These are phyloP conservation scores for Fusarium ramigenum DNA, from an alignment of 2,329 filamentous ascomycete species.

Conservation along the genomic window DNA sequence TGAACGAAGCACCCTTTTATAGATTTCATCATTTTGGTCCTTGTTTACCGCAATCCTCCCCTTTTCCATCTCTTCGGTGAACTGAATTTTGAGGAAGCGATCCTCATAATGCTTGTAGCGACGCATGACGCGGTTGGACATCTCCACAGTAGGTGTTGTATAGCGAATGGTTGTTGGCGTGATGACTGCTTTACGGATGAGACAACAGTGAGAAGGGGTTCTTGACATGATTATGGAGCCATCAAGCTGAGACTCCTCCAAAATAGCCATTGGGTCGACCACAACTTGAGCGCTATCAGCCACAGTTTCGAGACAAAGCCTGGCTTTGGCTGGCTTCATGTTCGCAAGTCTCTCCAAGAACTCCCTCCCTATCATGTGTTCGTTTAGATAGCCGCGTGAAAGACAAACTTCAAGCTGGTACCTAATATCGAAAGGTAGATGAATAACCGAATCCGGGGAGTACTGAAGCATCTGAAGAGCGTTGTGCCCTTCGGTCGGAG, in stretches of 20 bases:
- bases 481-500: slow-evolving; percentile 21
- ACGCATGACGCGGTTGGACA: slow-evolving; percentile 86
- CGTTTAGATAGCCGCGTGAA: slow-evolving; percentile 79
- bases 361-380: slow-evolving; percentile 73
- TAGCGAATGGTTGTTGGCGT: slow-evolving; percentile 88
- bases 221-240: slow-evolving; percentile 58
- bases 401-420: slow-evolving; percentile 95
- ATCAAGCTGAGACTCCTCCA: slow-evolving; percentile 63
- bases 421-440: slow-evolving; percentile 75
- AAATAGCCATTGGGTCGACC: slow-evolving; percentile 77
- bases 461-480: slow-evolving; percentile 44
- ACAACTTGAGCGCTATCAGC: slow-evolving; percentile 70
- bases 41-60: slow-evolving; percentile 65
- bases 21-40: slow-evolving; percentile 73
- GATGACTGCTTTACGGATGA: slow-evolving; percentile 79
- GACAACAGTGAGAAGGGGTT: slow-evolving; percentile 77
- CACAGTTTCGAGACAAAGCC: slow-evolving; percentile 77
- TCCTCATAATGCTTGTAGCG: slow-evolving; percentile 75
- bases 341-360: slow-evolving; percentile 73
- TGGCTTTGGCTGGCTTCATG: slow-evolving; percentile 59
- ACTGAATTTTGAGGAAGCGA: slow-evolving; percentile 88
- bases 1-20: slow-evolving; percentile 75
- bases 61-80: slow-evolving; percentile 79
- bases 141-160: slow-evolving; percentile 80
- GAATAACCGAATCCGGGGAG: slow-evolving; percentile 25